A percentile compares a stretch with the other conserved stretches of the same genome.
Evolutionary conservation across 768 basidiomycete genomes (phyloP).

Genomic region (Sporobolomyces phaffii): DNA sequence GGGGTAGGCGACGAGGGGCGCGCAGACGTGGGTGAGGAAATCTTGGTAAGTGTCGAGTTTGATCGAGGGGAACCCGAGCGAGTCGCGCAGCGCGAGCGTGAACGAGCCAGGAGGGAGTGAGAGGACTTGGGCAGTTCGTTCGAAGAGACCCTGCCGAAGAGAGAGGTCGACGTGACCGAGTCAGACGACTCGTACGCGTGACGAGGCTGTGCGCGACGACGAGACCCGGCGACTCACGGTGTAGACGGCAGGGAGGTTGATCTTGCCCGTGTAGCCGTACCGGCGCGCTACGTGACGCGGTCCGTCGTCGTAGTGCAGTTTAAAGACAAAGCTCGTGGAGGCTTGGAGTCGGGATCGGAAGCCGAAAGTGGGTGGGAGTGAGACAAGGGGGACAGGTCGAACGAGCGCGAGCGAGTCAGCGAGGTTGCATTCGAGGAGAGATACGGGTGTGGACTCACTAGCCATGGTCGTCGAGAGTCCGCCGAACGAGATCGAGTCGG

Average conservation of each 20-base stretch:
- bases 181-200: neutral
- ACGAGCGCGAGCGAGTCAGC: neutral
- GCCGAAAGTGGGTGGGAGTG: neutral
- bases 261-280: constrained; percentile 29
- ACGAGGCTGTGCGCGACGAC: neutral
- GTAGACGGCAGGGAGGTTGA: constrained; percentile 19
- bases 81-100: constrained; percentile 20
- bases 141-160: constrained; percentile 28
- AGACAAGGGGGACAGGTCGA: neutral
- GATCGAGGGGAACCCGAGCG: constrained; percentile 5
- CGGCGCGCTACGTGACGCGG: constrained; percentile 1
- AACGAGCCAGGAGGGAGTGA: constrained; percentile 3
- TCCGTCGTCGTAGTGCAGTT: constrained; percentile 25
- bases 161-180: neutral
- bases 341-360: neutral
- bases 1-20: neutral
- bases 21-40: constrained; percentile 24
- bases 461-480: neutral
- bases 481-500: neutral
- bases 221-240: neutral
- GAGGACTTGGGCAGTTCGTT: constrained; percentile 33
- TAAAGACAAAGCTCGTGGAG: constrained; percentile 28
- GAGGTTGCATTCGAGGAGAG: neutral
- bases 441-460: neutral
- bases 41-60: constrained; percentile 11